Conservation (phyloP, 129 eudicot genomes). For the Glebionis coronaria region DNA sequence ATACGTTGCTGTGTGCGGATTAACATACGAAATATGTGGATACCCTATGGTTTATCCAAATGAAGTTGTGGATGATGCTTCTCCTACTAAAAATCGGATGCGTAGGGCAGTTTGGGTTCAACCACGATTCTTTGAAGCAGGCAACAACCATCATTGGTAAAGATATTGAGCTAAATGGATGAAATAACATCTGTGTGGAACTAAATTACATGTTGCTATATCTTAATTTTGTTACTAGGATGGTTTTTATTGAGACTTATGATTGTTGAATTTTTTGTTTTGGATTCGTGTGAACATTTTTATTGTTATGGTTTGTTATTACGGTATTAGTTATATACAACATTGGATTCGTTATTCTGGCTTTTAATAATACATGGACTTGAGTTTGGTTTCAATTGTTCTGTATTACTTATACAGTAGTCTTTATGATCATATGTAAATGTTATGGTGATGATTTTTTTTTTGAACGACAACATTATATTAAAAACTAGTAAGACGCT, state of each 20-base stretch:
- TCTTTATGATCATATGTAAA: too few relatives aligned
- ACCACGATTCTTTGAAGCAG: conserved; percentile 24
- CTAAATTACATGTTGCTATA: background rate
- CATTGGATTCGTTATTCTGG: too few relatives aligned
- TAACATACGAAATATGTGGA: background rate
- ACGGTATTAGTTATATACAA: too few relatives aligned
- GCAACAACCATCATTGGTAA: background rate
- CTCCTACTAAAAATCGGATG: background rate
- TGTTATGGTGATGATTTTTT: too few relatives aligned
- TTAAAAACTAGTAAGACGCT: too few relatives aligned
- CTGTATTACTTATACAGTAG: too few relatives aligned
- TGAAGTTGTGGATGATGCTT: background rate
- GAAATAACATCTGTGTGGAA: background rate
- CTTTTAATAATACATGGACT: too few relatives aligned
- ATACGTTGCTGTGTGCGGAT: conserved; percentile 33
- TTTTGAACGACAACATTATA: too few relatives aligned
- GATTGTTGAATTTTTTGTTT: too few relatives aligned
- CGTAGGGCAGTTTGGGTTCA: conserved; percentile 36
- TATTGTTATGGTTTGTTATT: too few relatives aligned
- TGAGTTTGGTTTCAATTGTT: too few relatives aligned
- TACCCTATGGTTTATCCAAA: background rate
- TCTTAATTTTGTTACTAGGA: background rate
- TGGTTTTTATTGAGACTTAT: background rate
- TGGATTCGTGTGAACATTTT: too few relatives aligned
- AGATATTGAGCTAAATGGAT: background rate